Evolutionary conservation across 352 stramenopile species (phyloP), one percentile per base, ranked within the genome.

Genomic region (Globisporangium irregulare): DNA sequence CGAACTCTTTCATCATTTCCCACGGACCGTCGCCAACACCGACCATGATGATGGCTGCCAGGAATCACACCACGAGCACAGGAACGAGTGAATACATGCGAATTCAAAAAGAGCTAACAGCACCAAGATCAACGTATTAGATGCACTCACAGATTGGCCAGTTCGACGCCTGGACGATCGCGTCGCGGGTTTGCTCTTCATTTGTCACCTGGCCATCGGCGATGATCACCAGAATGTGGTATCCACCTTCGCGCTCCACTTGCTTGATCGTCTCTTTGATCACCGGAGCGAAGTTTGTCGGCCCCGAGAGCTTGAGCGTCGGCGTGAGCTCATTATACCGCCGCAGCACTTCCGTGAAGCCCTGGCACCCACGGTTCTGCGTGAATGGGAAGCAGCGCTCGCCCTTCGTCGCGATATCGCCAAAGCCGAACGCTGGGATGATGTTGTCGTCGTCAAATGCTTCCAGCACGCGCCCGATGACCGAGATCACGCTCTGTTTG

Each of bases 141-240:
- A 29, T 29, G 2, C 27, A 29, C 79, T 14, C 74, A 88, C 82
- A 89, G 6, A 94, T 81, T 0, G 85, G 83, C 27, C 74, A 82
- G 36, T 82, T 85, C 22, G 81, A 92, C 5, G 85, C 87, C 56
- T 88, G 80, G 25, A 86, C 74, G 43, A 94, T 92, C 15, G 85
- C 84, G 53, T 85, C 56, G 0, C 75, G 76, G 7, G 83, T 92
- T 25, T 82, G 77, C 2, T 74, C 73, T 69, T 90, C 73, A 58
- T 89, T 84, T 34, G 69, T 94, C 32, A 84, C 76, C 69, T 78
- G 75, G 0, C 85, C 87, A 61, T 84, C 88, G 36, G 73, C 78
- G n/a, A 95, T 81, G 57, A 95, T 81, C 27, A 93, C 76, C 20
- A 95, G 67, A 59, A 95, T 93, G 69, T 95, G 87, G 64, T 93